These are phyloP conservation scores for Candida sanyaensis DNA, from an alignment of 1,139 yeast species.

Conservation along the genomic window DNA sequence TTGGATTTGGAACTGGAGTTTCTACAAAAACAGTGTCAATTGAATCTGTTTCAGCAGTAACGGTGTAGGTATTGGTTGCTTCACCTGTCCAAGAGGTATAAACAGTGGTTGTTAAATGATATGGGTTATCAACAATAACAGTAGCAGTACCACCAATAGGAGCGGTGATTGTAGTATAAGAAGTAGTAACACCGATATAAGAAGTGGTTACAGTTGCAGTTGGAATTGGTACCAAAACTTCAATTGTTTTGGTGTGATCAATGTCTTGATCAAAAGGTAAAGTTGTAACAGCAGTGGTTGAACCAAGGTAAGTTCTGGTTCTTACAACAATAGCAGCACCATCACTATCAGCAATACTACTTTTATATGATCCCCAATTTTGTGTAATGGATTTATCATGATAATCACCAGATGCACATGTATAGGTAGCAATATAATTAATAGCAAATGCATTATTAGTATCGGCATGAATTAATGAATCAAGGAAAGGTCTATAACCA, in stretches of 20 bases:
- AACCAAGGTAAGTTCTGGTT: slow-evolving; percentile 12
- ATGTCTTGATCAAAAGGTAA: slow-evolving; percentile 12
- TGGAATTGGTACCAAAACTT: slow-evolving; percentile 18
- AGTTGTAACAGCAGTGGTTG: slow-evolving; percentile 20
- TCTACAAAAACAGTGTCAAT: slow-evolving; percentile 15
- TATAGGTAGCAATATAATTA: not conserved
- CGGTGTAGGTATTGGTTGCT: slow-evolving; percentile 12
- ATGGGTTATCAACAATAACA: slow-evolving; percentile 19
- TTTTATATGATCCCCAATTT: slow-evolving; percentile 12
- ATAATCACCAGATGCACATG: not conserved
- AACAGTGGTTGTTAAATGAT: slow-evolving; percentile 12
- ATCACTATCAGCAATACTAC: slow-evolving; percentile 16
- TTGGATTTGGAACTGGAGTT: slow-evolving; percentile 14
- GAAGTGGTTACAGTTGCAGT: slow-evolving; percentile 17
- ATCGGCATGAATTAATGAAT: not conserved
- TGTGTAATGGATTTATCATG: not conserved
- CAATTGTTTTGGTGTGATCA: slow-evolving; percentile 21
- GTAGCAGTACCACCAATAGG: slow-evolving; percentile 19
- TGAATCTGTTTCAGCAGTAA: not conserved
- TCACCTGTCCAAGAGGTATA: slow-evolving; percentile 17
- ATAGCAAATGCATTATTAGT: not conserved
- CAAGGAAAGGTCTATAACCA: slow-evolving; percentile 26
- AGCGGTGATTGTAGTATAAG: slow-evolving; percentile 13
- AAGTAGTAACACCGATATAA: slow-evolving; percentile 13
- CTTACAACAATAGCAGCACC: slow-evolving; percentile 13